Percentiles rank a stretch among this genome's conserved stretches.
Conservation (phyloP, 768 basidiomycete genomes). For the Termitomyces sp. region DNA sequence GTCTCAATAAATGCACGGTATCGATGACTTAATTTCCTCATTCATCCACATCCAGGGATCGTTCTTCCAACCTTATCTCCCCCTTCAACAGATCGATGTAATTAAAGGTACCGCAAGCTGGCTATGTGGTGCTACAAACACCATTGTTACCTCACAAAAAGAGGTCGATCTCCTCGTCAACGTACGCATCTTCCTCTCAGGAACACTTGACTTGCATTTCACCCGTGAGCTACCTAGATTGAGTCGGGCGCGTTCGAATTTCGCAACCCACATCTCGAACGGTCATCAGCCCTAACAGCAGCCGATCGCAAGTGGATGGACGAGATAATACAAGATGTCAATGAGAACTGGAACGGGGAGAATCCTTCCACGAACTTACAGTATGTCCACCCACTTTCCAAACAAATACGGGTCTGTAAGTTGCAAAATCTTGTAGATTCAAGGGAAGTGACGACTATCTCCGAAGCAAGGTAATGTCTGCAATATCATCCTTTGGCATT, state of each 20-base stretch:
- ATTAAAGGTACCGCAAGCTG: conserved; percentile 75
- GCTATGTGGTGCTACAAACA: conserved; percentile 94
- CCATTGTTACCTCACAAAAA: conserved; percentile 89
- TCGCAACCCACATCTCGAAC: conserved; percentile 74
- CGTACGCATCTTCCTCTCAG: conserved; percentile 31
- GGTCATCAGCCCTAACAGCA: conserved; percentile 74
- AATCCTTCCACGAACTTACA: conserved; percentile 63
- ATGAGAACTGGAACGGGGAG: conserved; percentile 67
- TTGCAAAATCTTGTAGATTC: conserved; percentile 47
- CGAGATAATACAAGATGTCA: conserved; percentile 83
- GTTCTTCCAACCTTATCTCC: conserved; percentile 97
- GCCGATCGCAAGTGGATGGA: conserved; percentile 99
- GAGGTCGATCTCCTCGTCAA: conserved; percentile 91
- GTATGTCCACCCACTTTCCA: conserved; percentile 32
- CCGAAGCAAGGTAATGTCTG: conserved; percentile 60
- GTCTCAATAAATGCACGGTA: neutral
- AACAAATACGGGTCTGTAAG: neutral
- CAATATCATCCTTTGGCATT: neutral
- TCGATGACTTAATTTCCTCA: neutral
- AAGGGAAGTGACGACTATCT: conserved; percentile 96
- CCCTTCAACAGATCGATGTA: conserved; percentile 91
- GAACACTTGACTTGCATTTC: neutral
- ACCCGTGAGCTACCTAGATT: conserved; percentile 41
- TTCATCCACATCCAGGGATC: conserved; percentile 55
- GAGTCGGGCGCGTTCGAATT: conserved; percentile 88